phyloP scores from a whole-genome alignment of 768 basidiomycete genomes.

The Hericium rajendrae region DNA sequence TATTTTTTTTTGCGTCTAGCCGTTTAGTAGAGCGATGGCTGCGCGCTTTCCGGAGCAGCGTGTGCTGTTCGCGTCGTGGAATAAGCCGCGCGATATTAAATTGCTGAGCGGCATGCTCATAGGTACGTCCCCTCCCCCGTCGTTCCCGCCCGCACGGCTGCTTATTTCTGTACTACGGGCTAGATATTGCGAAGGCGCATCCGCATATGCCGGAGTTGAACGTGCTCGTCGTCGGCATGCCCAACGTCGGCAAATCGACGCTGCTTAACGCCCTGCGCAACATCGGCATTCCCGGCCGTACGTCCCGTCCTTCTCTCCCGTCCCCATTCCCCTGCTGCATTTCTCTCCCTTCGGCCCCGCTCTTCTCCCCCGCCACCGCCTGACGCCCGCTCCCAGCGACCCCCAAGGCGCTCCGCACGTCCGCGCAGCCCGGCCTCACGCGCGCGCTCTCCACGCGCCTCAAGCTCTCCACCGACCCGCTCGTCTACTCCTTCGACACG shows the following conservation, averaged over 20 bases:
- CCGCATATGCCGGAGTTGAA: slow-evolving; percentile 71
- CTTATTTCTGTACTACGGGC: background rate
- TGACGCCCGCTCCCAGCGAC: slow-evolving; percentile 34
- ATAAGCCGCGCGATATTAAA: slow-evolving; percentile 54
- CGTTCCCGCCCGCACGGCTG: background rate
- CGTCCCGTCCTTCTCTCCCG: slow-evolving; percentile 22
- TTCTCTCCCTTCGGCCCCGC: background rate
- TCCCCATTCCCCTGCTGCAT: background rate
- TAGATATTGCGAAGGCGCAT: slow-evolving; percentile 62
- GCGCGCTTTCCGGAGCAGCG: slow-evolving; percentile 61
- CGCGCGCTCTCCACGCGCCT: slow-evolving; percentile 81
- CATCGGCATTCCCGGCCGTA: slow-evolving; percentile 82
- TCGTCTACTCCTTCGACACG: slow-evolving; percentile 89
- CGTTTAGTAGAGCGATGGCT: slow-evolving; percentile 65
- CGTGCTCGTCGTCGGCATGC: slow-evolving; percentile 95
- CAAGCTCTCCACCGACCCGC: slow-evolving; percentile 70
- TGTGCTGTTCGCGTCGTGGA: slow-evolving; percentile 65
- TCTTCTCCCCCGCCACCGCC: background rate
- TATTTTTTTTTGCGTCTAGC: slow-evolving; percentile 31
- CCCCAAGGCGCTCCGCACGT: slow-evolving; percentile 85
- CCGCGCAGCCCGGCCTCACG: slow-evolving; percentile 85
- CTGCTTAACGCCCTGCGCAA: slow-evolving; percentile 83
- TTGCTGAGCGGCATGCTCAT: slow-evolving; percentile 57
- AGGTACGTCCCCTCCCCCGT: slow-evolving; percentile 41
- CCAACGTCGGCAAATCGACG: slow-evolving; percentile 96